These are phyloP conservation scores for Picochlorum sp. DNA, from an alignment of 139 green algal genomes.

Conservation along the genomic window DNA sequence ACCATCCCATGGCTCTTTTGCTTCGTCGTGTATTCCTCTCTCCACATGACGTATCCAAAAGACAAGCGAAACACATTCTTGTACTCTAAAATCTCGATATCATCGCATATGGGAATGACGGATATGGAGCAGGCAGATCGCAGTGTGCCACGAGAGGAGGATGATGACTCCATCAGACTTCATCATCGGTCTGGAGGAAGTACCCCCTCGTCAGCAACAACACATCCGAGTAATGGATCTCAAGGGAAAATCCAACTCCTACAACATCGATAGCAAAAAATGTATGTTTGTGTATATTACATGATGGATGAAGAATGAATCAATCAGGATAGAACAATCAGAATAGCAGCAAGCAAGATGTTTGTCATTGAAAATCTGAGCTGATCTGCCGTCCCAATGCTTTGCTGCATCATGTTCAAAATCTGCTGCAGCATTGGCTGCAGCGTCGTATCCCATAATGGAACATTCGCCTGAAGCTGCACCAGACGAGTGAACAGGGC, in stretches of 20 bases:
- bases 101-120: slow-evolving; percentile 3
- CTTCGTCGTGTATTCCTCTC: slow-evolving; percentile 34
- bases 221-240: no score
- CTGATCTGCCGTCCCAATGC: slow-evolving; percentile 8
- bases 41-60: slow-evolving; percentile 41
- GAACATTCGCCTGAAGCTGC: background rate
- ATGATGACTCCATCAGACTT: background rate
- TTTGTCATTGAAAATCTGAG: slow-evolving; percentile 6
- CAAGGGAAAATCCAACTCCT: no score
- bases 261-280: no score
- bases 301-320: background rate
- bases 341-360: background rate
- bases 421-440: slow-evolving; percentile 7
- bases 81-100: slow-evolving; percentile 11
- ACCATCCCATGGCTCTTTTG: slow-evolving; percentile 33
- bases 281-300: no score
- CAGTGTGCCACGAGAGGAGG: background rate
- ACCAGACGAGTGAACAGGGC: slow-evolving; percentile 4
- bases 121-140: background rate
- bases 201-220: no score
- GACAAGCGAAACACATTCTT: slow-evolving; percentile 17
- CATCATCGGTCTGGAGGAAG: background rate
- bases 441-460: background rate
- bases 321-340: slow-evolving; percentile 3
- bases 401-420: slow-evolving; percentile 8